phyloP scores from a whole-genome alignment of 805 yeast genomes.

The Ogataea ganodermae region DNA sequence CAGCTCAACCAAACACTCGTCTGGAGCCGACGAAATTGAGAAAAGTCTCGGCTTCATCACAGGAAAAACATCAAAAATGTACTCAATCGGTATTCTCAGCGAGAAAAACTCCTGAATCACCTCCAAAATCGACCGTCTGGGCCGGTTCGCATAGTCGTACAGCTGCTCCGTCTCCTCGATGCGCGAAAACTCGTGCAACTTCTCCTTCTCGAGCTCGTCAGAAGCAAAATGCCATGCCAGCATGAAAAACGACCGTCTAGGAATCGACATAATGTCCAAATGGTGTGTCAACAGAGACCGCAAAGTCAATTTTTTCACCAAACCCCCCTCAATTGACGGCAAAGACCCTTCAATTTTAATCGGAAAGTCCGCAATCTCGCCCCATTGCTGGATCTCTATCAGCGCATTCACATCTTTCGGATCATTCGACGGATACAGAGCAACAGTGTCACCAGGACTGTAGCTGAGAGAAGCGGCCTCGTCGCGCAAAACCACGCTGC shows the following conservation, averaged over 20 bases:
- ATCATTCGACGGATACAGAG: conserved; percentile 75
- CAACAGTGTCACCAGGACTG: conserved; percentile 79
- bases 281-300: conserved; percentile 75
- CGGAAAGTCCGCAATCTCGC: conserved; percentile 64
- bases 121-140: conserved; percentile 85
- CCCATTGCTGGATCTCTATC: conserved; percentile 74
- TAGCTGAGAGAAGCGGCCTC: conserved; percentile 37
- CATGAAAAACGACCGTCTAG: conserved; percentile 80
- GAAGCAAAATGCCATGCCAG: conserved; percentile 72
- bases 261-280: conserved; percentile 79
- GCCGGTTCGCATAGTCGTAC: conserved; percentile 90
- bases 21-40: conserved; percentile 73
- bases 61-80: conserved; percentile 78
- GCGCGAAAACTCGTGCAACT: conserved; percentile 71
- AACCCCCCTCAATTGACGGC: conserved; percentile 57
- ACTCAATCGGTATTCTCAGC: conserved; percentile 71
- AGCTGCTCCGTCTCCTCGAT: conserved; percentile 78
- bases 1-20: conserved; percentile 51
- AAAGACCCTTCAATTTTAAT: conserved; percentile 40
- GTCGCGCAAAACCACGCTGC: conserved; percentile 54
- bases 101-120: conserved; percentile 79
- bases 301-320: conserved; percentile 63
- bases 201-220: conserved; percentile 73
- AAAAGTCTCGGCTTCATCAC: conserved; percentile 76
- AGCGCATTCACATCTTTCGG: conserved; percentile 62